phyloP scores from a whole-genome alignment of 768 basidiomycete species.

The Suillus americanus region DNA sequence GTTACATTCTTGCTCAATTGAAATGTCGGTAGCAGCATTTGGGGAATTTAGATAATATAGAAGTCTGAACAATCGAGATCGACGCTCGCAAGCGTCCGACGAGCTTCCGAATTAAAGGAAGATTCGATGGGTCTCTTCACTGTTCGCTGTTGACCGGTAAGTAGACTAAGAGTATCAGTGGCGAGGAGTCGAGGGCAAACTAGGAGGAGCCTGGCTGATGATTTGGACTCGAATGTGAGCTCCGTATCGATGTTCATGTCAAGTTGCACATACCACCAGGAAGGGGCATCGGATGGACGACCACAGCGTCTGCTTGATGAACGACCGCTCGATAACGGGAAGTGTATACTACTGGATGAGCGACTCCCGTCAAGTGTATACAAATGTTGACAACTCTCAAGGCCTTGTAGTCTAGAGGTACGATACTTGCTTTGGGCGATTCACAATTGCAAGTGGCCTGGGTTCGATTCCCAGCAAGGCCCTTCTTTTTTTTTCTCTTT shows the following conservation, averaged over 20 bases:
- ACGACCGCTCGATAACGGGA: too few species aligned
- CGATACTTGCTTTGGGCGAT: constrained; percentile 37
- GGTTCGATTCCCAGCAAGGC: constrained; percentile 25
- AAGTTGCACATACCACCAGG: too few species aligned
- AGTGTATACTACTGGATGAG: too few species aligned
- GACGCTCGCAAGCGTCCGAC: not conserved
- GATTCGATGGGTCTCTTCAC: too few species aligned
- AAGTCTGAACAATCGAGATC: not conserved
- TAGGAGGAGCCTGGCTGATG: too few species aligned
- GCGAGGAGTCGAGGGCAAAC: too few species aligned
- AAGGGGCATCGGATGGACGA: too few species aligned
- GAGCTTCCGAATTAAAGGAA: not conserved
- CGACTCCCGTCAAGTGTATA: not conserved
- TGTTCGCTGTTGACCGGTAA: too few species aligned
- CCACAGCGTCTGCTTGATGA: too few species aligned
- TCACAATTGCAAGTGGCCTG: constrained; percentile 22
- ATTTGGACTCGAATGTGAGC: too few species aligned
- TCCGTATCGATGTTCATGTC: too few species aligned
- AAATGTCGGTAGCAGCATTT: not conserved
- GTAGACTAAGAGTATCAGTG: too few species aligned
- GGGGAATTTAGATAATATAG: not conserved
- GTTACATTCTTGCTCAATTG: not conserved
- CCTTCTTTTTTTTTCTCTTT: constrained; percentile 13
- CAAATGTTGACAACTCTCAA: rapidly evolving
- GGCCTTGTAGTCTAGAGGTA: constrained; percentile 39